Evolutionary conservation across 2,329 filamentous ascomycete species (phyloP).

Genomic region (Sphaerostilbella broomeana): DNA sequence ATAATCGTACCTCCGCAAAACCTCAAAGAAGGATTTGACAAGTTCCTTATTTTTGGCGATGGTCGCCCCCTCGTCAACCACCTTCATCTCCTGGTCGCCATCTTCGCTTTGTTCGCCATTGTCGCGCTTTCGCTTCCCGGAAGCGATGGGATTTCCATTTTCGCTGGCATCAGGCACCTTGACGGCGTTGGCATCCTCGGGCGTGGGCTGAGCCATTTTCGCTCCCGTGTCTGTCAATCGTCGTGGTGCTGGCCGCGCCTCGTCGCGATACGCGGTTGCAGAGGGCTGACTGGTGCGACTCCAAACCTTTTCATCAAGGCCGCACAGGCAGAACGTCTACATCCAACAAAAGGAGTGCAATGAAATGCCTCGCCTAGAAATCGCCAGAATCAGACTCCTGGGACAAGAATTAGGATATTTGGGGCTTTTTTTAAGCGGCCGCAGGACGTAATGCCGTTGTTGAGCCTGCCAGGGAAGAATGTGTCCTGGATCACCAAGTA

Average conservation of each 20-base stretch:
- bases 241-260: constrained; percentile 27
- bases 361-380: constrained; percentile 19
- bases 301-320: constrained; percentile 32
- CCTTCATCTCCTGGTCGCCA: constrained; percentile 21
- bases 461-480: constrained; percentile 30
- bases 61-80: constrained; percentile 6
- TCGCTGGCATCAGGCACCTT: constrained; percentile 27
- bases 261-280: constrained; percentile 36
- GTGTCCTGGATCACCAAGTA: constrained; percentile 32
- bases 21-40: constrained; percentile 32
- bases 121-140: constrained; percentile 56
- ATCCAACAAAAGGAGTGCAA: constrained; percentile 28
- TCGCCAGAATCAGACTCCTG: constrained; percentile 15
- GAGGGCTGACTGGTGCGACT: constrained; percentile 35
- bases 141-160: constrained; percentile 27
- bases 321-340: constrained; percentile 26
- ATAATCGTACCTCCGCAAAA: constrained; percentile 32
- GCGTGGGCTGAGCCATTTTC: constrained; percentile 37
- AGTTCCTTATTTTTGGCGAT: constrained; percentile 25
- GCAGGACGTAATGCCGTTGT: constrained; percentile 24
- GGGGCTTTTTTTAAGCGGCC: constrained; percentile 18
- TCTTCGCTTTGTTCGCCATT: constrained; percentile 33
- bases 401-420: constrained; percentile 15
- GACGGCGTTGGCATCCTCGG: constrained; percentile 36
- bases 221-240: constrained; percentile 18